Evolutionary conservation across 2,329 filamentous ascomycete genomes (phyloP), one percentile per base, ranked within the genome.

Genomic region (Chaetomium sp.): DNA sequence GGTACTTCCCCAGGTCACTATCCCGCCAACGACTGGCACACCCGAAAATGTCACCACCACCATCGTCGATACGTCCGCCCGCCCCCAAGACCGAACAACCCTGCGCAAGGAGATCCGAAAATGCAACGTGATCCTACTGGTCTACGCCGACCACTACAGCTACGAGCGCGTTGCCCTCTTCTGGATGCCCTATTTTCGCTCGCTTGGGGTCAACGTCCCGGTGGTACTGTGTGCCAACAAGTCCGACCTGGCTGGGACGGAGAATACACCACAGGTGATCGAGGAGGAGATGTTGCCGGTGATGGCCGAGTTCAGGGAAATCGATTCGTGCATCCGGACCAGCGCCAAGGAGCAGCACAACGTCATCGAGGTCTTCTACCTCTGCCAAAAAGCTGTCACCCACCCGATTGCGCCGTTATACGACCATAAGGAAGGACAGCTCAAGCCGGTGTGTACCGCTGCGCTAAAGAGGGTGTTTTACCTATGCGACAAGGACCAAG

Each of bases 81-180:
- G 95, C 8, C 94, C 94, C 0, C 91, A 96, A 71, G 92, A 99
- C 69, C 86, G 94, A 63, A 89, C 87, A 57, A 91, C 86, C 14
- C 78, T 99, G 57, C 87, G 91, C 59, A 94, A 94, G 69, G 94
- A 97, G 74, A 91, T 99, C 59, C 86, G 94, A 61, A 96, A 96
- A 71, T 94, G 88, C 67, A 99, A 96, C 70, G 92, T 96, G 63
- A 97, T 99, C 61, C 79, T 97, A 14, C 83, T 99, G 44, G 91
- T 99, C 53, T 99, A 99, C 72, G 91, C 91, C 62, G 94, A 99
- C 70, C 92, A 97, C 73, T 99, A 99, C 76, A 97, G 91, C 79
- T 99, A 97, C 75, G 94, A 99, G 70, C 81, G 94, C 40, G 91
- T 99, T 3, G 94, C 92, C 3, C 78, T 99, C 46, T 99, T 97